phyloP scores from a whole-genome alignment of 2,329 filamentous ascomycete species.

The Ceratocystis ficicola region DNA sequence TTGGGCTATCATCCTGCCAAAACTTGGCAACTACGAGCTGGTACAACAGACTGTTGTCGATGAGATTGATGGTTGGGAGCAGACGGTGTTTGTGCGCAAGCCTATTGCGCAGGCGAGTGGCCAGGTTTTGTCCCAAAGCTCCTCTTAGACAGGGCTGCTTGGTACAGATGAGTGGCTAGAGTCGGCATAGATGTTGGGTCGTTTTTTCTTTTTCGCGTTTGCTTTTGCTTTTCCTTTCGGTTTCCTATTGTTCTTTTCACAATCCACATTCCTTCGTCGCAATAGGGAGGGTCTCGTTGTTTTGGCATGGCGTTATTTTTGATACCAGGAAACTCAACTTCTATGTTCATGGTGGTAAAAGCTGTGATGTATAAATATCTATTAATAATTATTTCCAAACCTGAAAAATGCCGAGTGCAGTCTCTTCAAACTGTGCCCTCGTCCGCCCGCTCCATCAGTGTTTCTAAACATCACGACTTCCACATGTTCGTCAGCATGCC shows the following conservation, averaged over 20 bases:
- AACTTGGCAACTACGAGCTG: constrained; percentile 43
- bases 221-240: neutral
- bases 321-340: neutral
- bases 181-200: neutral
- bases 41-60: constrained; percentile 43
- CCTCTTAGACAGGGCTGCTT: constrained; percentile 14
- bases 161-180: neutral
- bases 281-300: neutral
- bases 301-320: constrained; percentile 10
- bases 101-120: constrained; percentile 27
- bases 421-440: neutral
- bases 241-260: neutral
- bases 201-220: neutral
- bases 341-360: neutral
- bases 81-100: constrained; percentile 40
- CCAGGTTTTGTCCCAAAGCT: neutral
- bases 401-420: too few relatives aligned
- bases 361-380: neutral
- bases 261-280: neutral
- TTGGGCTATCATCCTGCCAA: constrained; percentile 42
- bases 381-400: neutral
- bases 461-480: neutral
- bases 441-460: too few relatives aligned
- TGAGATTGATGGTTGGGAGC: constrained; percentile 51
- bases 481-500: neutral